Evolutionary conservation across 2,329 filamentous ascomycete species (phyloP).

Genomic region (Emericellopsis atlantica): DNA sequence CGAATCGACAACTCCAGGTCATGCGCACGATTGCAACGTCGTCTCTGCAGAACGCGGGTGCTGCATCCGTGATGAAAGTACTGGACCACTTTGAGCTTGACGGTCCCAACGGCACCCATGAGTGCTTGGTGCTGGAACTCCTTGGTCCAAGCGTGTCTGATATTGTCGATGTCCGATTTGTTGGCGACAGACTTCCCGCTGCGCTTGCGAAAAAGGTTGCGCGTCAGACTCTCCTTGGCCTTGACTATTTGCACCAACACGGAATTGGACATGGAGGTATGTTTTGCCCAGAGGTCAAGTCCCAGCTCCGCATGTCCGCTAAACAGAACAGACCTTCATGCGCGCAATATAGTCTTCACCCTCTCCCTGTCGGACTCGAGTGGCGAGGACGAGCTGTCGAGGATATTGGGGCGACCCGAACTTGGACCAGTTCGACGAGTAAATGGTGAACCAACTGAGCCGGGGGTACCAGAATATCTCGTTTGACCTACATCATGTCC

Average conservation of each 20-base stretch:
- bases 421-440: constrained; percentile 2
- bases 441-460: neutral
- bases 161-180: constrained; percentile 6
- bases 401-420: constrained; percentile 4
- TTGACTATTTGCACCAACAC: constrained; percentile 5
- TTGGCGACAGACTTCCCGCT: constrained; percentile 4
- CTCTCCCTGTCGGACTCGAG: constrained; percentile 1
- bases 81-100: constrained; percentile 10
- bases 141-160: constrained; percentile 12
- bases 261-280: constrained; percentile 10
- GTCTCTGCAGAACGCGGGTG: neutral
- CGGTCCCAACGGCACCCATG: constrained; percentile 16
- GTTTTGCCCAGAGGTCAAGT: neutral
- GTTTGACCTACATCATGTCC: constrained; percentile 4
- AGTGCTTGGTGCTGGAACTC: constrained; percentile 15
- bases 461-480: constrained; percentile 5
- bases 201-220: constrained; percentile 5
- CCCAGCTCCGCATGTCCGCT: neutral
- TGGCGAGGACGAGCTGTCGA: constrained; percentile 4
- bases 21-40: neutral
- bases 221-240: constrained; percentile 4
- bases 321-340: constrained; percentile 7
- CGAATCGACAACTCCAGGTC: neutral
- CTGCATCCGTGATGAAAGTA: neutral
- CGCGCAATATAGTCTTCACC: constrained; percentile 6